phyloP scores from a whole-genome alignment of 2,329 filamentous ascomycete species.

The Microdochium bolleyi region DNA sequence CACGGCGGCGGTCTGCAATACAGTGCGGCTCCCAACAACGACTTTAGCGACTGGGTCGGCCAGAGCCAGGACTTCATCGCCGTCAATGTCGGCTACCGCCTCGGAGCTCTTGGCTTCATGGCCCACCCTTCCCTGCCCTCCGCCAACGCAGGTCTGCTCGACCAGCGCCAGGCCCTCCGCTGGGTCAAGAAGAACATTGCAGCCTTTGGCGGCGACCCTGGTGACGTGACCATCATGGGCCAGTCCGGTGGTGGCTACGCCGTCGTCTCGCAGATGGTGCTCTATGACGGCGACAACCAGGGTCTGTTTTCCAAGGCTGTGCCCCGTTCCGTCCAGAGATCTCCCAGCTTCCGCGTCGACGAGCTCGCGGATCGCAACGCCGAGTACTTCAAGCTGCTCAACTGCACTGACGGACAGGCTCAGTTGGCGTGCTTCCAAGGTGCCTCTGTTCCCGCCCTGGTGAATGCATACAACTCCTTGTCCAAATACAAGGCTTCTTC shows the following conservation, averaged over 20 bases:
- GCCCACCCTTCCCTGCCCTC: slow-evolving; percentile 46
- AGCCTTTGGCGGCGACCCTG: slow-evolving; percentile 57
- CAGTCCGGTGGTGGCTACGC: slow-evolving; percentile 44
- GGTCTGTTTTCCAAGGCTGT: slow-evolving; percentile 32
- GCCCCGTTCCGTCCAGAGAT: not conserved
- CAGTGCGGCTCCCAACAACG: slow-evolving; percentile 26
- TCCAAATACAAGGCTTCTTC: not conserved
- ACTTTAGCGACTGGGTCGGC: slow-evolving; percentile 25
- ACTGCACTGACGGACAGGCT: not conserved
- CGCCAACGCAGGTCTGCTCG: slow-evolving; percentile 50
- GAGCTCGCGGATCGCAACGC: not conserved
- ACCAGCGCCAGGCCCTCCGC: slow-evolving; percentile 51
- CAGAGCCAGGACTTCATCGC: slow-evolving; percentile 42
- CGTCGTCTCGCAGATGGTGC: slow-evolving; percentile 40
- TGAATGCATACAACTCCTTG: not conserved
- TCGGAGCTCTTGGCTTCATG: slow-evolving; percentile 55
- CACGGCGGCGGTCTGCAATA: slow-evolving; percentile 43
- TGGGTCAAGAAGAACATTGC: slow-evolving; percentile 60
- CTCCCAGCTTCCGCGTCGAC: not conserved
- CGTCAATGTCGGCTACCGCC: slow-evolving; percentile 48
- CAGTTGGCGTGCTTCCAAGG: not conserved
- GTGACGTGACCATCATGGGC: slow-evolving; percentile 54
- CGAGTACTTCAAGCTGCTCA: not conserved
- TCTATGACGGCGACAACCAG: slow-evolving; percentile 43
- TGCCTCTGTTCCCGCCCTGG: not conserved